phyloP scores from a whole-genome alignment of 495 filamentous ascomycete species.

The Aspergillus steynii region DNA sequence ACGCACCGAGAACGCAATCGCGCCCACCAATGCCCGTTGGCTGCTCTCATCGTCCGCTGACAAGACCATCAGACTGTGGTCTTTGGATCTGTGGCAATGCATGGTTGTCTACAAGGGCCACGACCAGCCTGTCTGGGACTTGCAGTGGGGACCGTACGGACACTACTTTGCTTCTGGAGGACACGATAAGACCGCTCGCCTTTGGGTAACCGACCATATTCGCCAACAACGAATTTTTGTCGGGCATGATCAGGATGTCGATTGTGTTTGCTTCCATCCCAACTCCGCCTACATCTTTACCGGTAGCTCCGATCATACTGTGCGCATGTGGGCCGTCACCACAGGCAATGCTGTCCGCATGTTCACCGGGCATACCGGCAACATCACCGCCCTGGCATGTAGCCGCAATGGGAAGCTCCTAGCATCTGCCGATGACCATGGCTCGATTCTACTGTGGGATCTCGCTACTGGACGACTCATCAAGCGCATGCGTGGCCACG shows the following conservation, averaged over 20 bases:
- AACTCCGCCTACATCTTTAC: constrained; percentile 93
- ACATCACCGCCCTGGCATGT: constrained; percentile 78
- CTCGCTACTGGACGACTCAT: constrained; percentile 76
- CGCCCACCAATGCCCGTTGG: constrained; percentile 65
- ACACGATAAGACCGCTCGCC: constrained; percentile 82
- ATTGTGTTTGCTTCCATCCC: constrained; percentile 83
- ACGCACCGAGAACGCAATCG: constrained; percentile 46
- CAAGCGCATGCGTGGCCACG: constrained; percentile 93
- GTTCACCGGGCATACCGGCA: constrained; percentile 87
- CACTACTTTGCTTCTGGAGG: constrained; percentile 91
- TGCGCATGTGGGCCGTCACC: constrained; percentile 94
- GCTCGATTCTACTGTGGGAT: constrained; percentile 92
- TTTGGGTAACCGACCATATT: constrained; percentile 90
- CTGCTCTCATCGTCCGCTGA: constrained; percentile 88
- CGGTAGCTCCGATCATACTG: constrained; percentile 82
- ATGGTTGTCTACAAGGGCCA: constrained; percentile 93
- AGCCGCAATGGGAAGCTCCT: constrained; percentile 83
- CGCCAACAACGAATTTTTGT: constrained; percentile 85
- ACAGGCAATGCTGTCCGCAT: constrained; percentile 83
- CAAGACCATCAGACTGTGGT: constrained; percentile 87
- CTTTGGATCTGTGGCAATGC: constrained; percentile 82
- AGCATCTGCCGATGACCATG: constrained; percentile 81
- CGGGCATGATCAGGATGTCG: constrained; percentile 88
- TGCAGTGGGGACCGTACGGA: constrained; percentile 89
- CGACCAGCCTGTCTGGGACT: constrained; percentile 81